These are phyloP conservation scores for Osmanthus fragrans DNA, from an alignment of 257 asterid genomes.

Conservation along the genomic window DNA sequence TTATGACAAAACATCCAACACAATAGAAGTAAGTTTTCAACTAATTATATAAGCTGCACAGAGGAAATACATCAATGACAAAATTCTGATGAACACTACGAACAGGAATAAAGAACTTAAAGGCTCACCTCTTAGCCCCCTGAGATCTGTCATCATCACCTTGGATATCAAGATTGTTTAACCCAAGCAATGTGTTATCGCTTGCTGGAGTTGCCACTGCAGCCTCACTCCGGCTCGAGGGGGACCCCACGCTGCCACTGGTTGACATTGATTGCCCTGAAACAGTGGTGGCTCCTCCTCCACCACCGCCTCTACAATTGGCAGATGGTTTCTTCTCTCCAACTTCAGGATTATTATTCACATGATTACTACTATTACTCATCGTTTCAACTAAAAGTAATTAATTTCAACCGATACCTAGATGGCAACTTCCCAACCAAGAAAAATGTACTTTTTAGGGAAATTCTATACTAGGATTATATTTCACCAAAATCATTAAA, in stretches of 20 bases:
- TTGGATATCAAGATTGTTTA: slow-evolving; percentile 63
- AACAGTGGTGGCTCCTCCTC: slow-evolving; percentile 52
- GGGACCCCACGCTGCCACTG: slow-evolving; percentile 77
- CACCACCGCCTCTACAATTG: slow-evolving; percentile 46
- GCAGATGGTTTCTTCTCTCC: slow-evolving; percentile 49
- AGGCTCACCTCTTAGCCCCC: slow-evolving; percentile 69
- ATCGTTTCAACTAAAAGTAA: slow-evolving; percentile 39
- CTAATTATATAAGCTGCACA: too few relatives aligned
- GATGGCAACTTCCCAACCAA: slow-evolving; percentile 10
- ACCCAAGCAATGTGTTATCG: slow-evolving; percentile 43
- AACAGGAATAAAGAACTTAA: not conserved
- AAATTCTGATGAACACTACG: slow-evolving; percentile 9
- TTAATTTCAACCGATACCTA: slow-evolving; percentile 9
- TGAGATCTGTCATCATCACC: slow-evolving; percentile 76
- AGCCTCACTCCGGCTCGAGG: slow-evolving; percentile 77
- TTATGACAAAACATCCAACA: not conserved
- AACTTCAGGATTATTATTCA: too few relatives aligned
- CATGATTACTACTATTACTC: slow-evolving; percentile 19
- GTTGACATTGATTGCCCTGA: slow-evolving; percentile 82
- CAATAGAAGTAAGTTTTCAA: not conserved
- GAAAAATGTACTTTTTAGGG: not conserved
- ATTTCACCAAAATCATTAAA: not conserved
- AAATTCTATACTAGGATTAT: not conserved
- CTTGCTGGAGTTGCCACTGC: slow-evolving; percentile 65
- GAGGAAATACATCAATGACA: slow-evolving; percentile 9